phyloP scores from a whole-genome alignment of 305 asterid species.

The Ajuga reptans region DNA sequence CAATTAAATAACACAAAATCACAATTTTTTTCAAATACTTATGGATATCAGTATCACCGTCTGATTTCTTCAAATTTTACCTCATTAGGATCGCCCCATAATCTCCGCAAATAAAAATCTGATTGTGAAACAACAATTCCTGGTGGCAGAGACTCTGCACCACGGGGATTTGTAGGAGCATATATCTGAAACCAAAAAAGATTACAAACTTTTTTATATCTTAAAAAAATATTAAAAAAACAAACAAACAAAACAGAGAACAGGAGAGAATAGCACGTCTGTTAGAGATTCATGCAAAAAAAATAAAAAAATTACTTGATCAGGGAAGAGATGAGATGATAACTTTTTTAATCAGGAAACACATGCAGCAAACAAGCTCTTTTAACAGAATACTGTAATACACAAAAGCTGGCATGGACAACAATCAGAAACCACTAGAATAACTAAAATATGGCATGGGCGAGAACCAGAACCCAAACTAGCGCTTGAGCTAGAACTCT shows the following conservation, averaged over 20 bases:
- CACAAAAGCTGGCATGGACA: background rate
- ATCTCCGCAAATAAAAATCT: conserved; percentile 61
- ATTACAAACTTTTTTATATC: background rate
- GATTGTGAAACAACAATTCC: conserved; percentile 76
- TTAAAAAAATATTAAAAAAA: background rate
- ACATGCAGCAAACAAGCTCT: background rate
- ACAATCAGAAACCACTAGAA: background rate
- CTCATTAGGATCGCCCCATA: conserved; percentile 84
- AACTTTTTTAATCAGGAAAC: background rate
- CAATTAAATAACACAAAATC: background rate
- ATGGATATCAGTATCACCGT: conserved; percentile 10
- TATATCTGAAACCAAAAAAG: conserved; percentile 37
- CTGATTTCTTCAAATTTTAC: conserved; percentile 32
- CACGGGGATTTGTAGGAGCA: conserved; percentile 73
- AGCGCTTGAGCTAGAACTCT: background rate
- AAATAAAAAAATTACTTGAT: background rate
- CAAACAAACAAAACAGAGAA: background rate
- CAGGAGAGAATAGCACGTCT: background rate
- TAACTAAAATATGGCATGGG: background rate
- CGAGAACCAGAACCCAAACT: background rate
- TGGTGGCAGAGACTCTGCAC: conserved; percentile 73
- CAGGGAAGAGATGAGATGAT: background rate
- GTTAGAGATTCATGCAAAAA: background rate
- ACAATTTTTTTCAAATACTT: conserved; percentile 1
- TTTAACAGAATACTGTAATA: background rate